Percentiles rank a stretch among this genome's conserved stretches.
These are phyloP conservation scores for Kwoniella dendrophila DNA, from an alignment of 768 basidiomycete genomes.

Conservation along the genomic window DNA sequence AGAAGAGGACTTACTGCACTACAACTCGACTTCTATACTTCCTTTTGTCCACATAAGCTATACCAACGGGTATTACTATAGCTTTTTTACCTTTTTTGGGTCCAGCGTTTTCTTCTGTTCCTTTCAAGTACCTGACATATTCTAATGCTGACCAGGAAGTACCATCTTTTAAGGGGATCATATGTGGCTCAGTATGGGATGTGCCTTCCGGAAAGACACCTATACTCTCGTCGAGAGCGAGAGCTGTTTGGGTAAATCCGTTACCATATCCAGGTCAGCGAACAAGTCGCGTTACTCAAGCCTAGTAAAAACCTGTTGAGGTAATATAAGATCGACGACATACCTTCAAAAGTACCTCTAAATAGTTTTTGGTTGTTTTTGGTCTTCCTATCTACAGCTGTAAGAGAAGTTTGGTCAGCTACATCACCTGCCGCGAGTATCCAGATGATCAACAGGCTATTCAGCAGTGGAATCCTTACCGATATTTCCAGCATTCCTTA, in stretches of 20 bases:
- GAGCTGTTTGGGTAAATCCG: slow-evolving; percentile 55
- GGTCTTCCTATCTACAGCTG: slow-evolving; percentile 87
- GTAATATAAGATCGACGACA: slow-evolving; percentile 7
- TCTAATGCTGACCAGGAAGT: slow-evolving; percentile 94
- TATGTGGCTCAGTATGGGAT: slow-evolving; percentile 82
- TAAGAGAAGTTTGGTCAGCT: no score
- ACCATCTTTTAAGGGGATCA: slow-evolving; percentile 85
- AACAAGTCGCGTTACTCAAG: neutral
- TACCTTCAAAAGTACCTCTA: slow-evolving; percentile 77
- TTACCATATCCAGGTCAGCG: neutral
- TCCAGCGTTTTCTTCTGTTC: slow-evolving; percentile 46
- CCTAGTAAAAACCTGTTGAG: no score
- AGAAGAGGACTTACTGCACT: slow-evolving; percentile 52
- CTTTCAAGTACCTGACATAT: slow-evolving; percentile 73
- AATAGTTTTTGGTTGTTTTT: slow-evolving; percentile 89
- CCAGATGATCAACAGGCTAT: no score
- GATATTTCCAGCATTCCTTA: slow-evolving; percentile 91
- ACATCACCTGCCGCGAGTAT: no score
- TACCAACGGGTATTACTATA: slow-evolving; percentile 76
- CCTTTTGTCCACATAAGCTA: slow-evolving; percentile 93
- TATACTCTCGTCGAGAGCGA: slow-evolving; percentile 77
- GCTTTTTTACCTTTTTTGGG: slow-evolving; percentile 60
- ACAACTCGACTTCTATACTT: slow-evolving; percentile 89
- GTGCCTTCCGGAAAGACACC: slow-evolving; percentile 69
- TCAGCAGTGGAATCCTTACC: no score